These are phyloP conservation scores for Paecilomyces fulvus DNA, from an alignment of 2,329 filamentous ascomycete genomes.

Conservation along the genomic window DNA sequence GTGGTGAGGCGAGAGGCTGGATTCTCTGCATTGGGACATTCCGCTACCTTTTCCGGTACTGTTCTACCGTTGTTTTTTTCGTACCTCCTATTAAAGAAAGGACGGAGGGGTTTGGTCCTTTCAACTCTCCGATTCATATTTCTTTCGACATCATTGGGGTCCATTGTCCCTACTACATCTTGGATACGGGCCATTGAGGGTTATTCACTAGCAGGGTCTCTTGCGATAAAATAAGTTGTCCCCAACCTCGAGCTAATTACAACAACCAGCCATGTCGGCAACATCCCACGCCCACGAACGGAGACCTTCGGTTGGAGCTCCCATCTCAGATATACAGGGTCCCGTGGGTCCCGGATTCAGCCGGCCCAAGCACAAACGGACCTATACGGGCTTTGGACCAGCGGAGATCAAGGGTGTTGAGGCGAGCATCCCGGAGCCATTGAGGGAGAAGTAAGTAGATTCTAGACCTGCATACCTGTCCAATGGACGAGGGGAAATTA, in stretches of 20 bases:
- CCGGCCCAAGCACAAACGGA: conserved; percentile 94
- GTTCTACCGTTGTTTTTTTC: neutral
- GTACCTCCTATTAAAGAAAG: neutral
- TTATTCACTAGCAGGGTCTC: neutral
- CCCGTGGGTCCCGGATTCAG: conserved; percentile 76
- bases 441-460: conserved; percentile 67
- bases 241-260: neutral
- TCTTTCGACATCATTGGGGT: too few relatives aligned
- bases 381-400: conserved; percentile 87
- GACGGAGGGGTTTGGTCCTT: too few relatives aligned
- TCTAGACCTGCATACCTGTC: neutral
- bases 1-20: neutral
- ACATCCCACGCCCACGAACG: conserved; percentile 51
- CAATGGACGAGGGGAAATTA: conserved; percentile 6
- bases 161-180: neutral
- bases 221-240: neutral
- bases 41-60: neutral
- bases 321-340: conserved; percentile 77
- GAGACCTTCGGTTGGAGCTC: conserved; percentile 70
- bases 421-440: conserved; percentile 79
- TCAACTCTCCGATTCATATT: too few relatives aligned
- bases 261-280: neutral
- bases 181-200: neutral
- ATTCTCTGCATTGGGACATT: neutral
- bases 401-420: conserved; percentile 90